Conservation (phyloP, 1,284 basidiomycete genomes). For the Gymnopus androsaceus region DNA sequence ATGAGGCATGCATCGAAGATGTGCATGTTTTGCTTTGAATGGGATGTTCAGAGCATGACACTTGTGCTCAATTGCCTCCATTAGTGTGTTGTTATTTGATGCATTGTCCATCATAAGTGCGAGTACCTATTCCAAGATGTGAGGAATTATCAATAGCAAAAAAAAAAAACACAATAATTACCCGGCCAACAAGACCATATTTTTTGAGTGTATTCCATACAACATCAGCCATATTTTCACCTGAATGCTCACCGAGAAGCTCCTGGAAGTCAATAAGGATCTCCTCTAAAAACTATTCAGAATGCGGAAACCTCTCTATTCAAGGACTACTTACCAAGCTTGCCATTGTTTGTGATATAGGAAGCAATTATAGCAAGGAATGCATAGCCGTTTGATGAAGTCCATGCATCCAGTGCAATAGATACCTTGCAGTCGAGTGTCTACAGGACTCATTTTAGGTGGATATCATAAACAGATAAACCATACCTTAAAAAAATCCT, state of each 20-base stretch:
- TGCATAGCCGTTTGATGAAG: neutral
- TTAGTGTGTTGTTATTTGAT: neutral
- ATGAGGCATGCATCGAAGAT: neutral
- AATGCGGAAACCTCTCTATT: no score
- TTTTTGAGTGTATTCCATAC: slow-evolving; percentile 31
- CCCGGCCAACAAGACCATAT: slow-evolving; percentile 25
- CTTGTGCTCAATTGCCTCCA: neutral
- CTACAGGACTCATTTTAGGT: no score
- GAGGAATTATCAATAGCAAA: no score
- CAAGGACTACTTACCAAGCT: no score
- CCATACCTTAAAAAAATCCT: slow-evolving; percentile 18
- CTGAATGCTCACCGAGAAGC: slow-evolving; percentile 31
- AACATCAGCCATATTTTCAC: slow-evolving; percentile 34
- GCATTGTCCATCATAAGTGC: no score
- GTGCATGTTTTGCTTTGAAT: neutral
- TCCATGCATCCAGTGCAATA: slow-evolving; percentile 1
- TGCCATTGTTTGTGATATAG: no score
- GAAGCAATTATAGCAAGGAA: no score
- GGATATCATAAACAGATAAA: no score
- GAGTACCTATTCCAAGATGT: neutral
- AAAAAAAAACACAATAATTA: slow-evolving; percentile 5
- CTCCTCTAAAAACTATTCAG: neutral
- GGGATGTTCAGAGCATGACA: neutral
- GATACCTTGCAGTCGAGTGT: neutral
- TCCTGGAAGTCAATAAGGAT: slow-evolving; percentile 31